A percentile compares a stretch with the other conserved stretches of the same genome.
phyloP scores from a whole-genome alignment of 1,284 basidiomycete species.

The Rhizoctonia solani region DNA sequence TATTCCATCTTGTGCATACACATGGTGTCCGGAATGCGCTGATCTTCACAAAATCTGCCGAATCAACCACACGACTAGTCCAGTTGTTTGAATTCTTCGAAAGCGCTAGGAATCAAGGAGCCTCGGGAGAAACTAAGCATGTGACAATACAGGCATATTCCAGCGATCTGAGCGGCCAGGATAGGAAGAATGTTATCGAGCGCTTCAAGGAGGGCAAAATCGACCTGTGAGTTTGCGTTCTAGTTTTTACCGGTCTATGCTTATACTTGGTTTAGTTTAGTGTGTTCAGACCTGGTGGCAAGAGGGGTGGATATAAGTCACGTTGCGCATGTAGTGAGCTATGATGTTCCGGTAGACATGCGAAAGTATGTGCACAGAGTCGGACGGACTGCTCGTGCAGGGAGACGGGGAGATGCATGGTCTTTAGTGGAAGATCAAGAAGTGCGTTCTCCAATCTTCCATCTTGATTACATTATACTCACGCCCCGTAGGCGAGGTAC shows the following conservation, averaged over 20 bases:
- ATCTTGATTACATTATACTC: not conserved
- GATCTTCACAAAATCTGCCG: slow-evolving; percentile 95
- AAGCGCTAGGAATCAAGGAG: slow-evolving; percentile 48
- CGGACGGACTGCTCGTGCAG: slow-evolving; percentile 92
- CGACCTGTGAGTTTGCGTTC: slow-evolving; percentile 66
- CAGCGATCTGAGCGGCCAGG: slow-evolving; percentile 76
- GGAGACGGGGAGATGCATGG: slow-evolving; percentile 86
- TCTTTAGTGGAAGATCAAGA: slow-evolving; percentile 95
- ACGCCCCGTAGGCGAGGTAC: slow-evolving; percentile 66
- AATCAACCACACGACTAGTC: slow-evolving; percentile 84
- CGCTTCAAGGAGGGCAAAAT: slow-evolving; percentile 82
- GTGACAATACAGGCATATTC: slow-evolving; percentile 76
- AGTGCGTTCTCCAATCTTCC: slow-evolving; percentile 51
- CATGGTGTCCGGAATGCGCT: slow-evolving; percentile 70
- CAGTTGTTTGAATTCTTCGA: slow-evolving; percentile 84
- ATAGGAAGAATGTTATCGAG: slow-evolving; percentile 77
- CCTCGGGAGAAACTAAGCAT: slow-evolving; percentile 42
- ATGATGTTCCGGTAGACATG: slow-evolving; percentile 96
- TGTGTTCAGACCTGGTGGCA: slow-evolving; percentile 95
- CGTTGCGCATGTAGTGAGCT: slow-evolving; percentile 90
- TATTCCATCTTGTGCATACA: slow-evolving; percentile 82
- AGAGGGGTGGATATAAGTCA: slow-evolving; percentile 95
- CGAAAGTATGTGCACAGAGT: slow-evolving; percentile 97
- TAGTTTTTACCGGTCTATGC: not conserved
- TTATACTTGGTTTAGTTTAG: slow-evolving; percentile 58